These are phyloP conservation scores for Penicillium roqueforti DNA, from an alignment of 495 filamentous ascomycete genomes.

Conservation along the genomic window DNA sequence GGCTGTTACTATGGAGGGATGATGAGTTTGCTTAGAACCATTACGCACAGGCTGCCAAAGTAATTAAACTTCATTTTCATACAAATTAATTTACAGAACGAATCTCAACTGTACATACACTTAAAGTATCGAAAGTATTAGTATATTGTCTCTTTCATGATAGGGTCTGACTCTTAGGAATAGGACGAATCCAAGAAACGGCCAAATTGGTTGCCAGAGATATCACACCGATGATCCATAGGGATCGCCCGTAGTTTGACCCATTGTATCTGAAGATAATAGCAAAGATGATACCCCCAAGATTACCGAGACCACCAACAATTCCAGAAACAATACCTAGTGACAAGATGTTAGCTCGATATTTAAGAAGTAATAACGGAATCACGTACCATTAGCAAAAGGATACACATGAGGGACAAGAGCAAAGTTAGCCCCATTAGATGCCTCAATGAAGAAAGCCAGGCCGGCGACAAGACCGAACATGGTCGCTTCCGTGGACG, in stretches of 20 bases:
- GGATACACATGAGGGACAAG: conserved; percentile 83
- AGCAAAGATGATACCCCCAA: conserved; percentile 82
- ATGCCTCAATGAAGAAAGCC: conserved; percentile 78
- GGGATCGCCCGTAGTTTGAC: conserved; percentile 57
- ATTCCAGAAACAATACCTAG: conserved; percentile 68
- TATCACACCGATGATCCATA: conserved; percentile 83
- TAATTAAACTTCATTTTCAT: not conserved
- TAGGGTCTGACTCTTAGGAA: conserved; percentile 42
- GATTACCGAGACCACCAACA: conserved; percentile 74
- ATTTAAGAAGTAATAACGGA: not conserved
- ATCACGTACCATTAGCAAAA: conserved; percentile 57
- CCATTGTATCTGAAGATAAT: conserved; percentile 79
- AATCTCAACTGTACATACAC: not conserved
- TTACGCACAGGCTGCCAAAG: not conserved
- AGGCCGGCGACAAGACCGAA: conserved; percentile 70
- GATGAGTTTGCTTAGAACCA: not conserved
- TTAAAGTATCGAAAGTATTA: not conserved
- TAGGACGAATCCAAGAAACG: conserved; percentile 68
- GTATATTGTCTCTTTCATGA: conserved; percentile 1
- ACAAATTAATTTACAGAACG: not conserved
- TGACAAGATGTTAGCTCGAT: not conserved
- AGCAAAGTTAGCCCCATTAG: conserved; percentile 82
- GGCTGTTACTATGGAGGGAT: not conserved
- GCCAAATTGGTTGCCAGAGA: conserved; percentile 61
- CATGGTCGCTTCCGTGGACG: conserved; percentile 58